A percentile compares a stretch with the other conserved stretches of the same genome.
Evolutionary conservation across 2,329 filamentous ascomycete species (phyloP).

Genomic region (Paecilomyces sp.): DNA sequence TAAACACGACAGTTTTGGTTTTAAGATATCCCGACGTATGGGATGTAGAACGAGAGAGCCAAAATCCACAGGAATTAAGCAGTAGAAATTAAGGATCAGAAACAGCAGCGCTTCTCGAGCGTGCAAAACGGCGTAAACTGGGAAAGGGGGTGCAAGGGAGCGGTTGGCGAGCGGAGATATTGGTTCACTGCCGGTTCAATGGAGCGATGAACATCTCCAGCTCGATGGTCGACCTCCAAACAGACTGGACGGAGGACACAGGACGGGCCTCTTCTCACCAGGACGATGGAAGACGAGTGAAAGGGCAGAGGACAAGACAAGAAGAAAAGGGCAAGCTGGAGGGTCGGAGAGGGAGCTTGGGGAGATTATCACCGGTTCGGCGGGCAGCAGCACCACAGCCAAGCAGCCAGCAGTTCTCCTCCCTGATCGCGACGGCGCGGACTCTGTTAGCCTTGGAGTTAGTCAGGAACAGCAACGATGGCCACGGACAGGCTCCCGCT

Average conservation of each 20-base stretch:
- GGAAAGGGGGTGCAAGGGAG: background rate
- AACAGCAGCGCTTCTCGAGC: conserved; percentile 8
- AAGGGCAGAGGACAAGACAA: background rate
- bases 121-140: conserved; percentile 1
- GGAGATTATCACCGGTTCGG: conserved; percentile 1
- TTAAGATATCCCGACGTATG: background rate
- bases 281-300: background rate
- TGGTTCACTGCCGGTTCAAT: background rate
- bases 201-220: background rate
- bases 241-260: background rate
- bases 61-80: background rate
- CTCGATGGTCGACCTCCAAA: background rate
- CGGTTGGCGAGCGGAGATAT: background rate
- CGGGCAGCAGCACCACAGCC: background rate
- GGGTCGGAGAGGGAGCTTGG: conserved; percentile 6
- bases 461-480: background rate
- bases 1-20: background rate
- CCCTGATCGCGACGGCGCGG: background rate
- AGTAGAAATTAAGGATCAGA: background rate
- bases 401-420: background rate
- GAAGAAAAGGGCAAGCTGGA: background rate
- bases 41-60: background rate
- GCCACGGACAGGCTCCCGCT: background rate
- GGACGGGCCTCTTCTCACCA: background rate
- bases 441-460: background rate